These are phyloP conservation scores for Mucor indicus DNA, from an alignment of 371 early-diverging fungal species.

Conservation along the genomic window DNA sequence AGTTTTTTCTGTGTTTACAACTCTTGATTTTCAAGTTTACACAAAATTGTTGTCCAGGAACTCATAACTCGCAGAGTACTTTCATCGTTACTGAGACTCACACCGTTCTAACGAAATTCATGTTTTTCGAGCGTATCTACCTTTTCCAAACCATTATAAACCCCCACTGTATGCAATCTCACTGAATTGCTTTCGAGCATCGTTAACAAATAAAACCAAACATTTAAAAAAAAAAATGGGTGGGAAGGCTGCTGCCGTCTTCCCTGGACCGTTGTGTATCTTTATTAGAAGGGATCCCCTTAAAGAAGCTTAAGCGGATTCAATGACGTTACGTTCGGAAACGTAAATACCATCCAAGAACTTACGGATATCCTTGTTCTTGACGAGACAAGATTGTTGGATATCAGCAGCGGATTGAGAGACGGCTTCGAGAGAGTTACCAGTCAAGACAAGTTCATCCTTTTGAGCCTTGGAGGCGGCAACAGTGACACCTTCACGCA, in stretches of 20 bases:
- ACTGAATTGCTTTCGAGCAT: no score
- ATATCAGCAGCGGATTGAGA: constrained; percentile 94
- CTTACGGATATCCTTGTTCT: constrained; percentile 97
- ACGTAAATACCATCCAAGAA: constrained; percentile 99
- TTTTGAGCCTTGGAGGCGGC: constrained; percentile 85
- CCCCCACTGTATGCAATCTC: no score
- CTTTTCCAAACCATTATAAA: no score
- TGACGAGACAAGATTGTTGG: constrained; percentile 74
- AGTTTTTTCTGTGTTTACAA: no score
- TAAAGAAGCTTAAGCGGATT: constrained; percentile 20
- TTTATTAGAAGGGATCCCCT: constrained; percentile 22
- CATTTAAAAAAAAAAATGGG: constrained; percentile 24
- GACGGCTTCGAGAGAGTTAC: constrained; percentile 97
- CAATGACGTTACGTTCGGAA: constrained; percentile 67
- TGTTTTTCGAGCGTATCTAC: no score
- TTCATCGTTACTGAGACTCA: no score
- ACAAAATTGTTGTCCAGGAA: no score
- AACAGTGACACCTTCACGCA: constrained; percentile 92
- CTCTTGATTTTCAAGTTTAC: no score
- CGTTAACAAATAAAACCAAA: no score
- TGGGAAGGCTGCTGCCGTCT: constrained; percentile 49
- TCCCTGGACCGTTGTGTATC: constrained; percentile 45
- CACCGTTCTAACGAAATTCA: no score
- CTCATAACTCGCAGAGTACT: no score
- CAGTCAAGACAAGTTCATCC: constrained; percentile 96